Base-by-base conservation (phyloP, 768 basidiomycete genomes). In the Pleurotus djamor region DNA sequence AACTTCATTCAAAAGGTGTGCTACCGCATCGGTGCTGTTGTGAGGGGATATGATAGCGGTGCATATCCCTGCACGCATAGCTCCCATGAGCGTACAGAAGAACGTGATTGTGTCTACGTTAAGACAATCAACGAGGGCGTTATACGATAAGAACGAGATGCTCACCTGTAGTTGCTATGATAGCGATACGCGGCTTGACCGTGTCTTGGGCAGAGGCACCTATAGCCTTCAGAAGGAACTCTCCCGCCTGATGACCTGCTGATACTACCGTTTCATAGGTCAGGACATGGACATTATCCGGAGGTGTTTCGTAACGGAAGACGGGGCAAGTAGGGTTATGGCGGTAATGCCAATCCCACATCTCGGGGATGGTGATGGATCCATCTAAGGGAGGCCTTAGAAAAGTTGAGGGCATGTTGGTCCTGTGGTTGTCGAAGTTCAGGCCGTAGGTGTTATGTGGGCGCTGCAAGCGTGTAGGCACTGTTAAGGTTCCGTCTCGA, bases 1-100 rank as follows among this genome's bases (percentile, higher is more conserved):
- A 36, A 54, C 48, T 59, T 54, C 55, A 8, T 61, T 60, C 59
- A 78, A 66, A 14, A 82, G 69, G 57, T 80, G 77, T 1, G 79
- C 76, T 35, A 77, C 72, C 6, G 78, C 79, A 5, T 75, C 67
- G 0, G 76, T 67, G 0, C 76, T 78, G 65, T 79, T 81, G 63
- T 71, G 71, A 5, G 71, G 74, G 9, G 74, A 75, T 12, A 74
- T 61, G 32, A 70, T 61, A 21, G 72, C 63, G 2, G 71, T 61
- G 12, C 66, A 66, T 49, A 71, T 69, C 21, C 76, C 79, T 12
- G 75, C 74, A 7, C 73, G 61, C 0, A 73, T 58, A 48, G 75
- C 68, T 3, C 75, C 75, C 8, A 74, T 59, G 36, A 68, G 35
- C 16, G 63, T 59, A 4, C 68, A 67, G 38, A 74, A 71, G 38